A percentile compares a stretch with the other conserved stretches of the same genome.
Conservation (phyloP, 2,329 filamentous ascomycete genomes). For the Nigrospora sphaerica region DNA sequence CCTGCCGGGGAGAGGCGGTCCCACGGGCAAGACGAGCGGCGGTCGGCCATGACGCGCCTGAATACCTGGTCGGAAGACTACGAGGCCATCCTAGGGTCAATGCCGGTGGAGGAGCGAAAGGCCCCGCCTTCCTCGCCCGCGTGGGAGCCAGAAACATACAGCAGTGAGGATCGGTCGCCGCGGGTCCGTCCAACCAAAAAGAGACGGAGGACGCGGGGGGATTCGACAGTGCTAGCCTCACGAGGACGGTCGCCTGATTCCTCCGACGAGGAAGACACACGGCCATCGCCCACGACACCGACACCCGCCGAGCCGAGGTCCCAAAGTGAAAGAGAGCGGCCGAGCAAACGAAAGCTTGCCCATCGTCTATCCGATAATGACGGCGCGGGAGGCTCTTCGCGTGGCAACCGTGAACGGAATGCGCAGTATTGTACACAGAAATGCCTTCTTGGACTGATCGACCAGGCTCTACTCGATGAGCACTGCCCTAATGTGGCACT, state of each 20-base stretch:
- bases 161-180: constrained; percentile 11
- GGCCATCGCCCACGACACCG: constrained; percentile 3
- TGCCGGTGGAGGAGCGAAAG: constrained; percentile 10
- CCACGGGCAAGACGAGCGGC: constrained; percentile 12
- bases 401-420: background rate
- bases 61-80: constrained; percentile 16
- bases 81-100: constrained; percentile 12
- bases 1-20: background rate
- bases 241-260: background rate
- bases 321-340: constrained; percentile 5
- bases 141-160: constrained; percentile 12
- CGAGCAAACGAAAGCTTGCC: constrained; percentile 11
- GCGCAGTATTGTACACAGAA: constrained; percentile 28
- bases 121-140: constrained; percentile 5
- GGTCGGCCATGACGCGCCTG: constrained; percentile 3
- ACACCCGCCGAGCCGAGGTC: constrained; percentile 6
- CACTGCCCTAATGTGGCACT: constrained; percentile 28
- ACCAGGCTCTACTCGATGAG: constrained; percentile 20
- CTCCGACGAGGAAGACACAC: constrained; percentile 7
- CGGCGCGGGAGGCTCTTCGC: background rate
- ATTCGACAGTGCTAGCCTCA: background rate
- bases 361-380: constrained; percentile 1
- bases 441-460: constrained; percentile 30
- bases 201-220: background rate
- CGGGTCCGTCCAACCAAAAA: background rate